Evolutionary conservation across 495 filamentous ascomycete genomes (phyloP), one percentile per base, ranked within the genome.

Genomic region (Penicillium waksmanii): DNA sequence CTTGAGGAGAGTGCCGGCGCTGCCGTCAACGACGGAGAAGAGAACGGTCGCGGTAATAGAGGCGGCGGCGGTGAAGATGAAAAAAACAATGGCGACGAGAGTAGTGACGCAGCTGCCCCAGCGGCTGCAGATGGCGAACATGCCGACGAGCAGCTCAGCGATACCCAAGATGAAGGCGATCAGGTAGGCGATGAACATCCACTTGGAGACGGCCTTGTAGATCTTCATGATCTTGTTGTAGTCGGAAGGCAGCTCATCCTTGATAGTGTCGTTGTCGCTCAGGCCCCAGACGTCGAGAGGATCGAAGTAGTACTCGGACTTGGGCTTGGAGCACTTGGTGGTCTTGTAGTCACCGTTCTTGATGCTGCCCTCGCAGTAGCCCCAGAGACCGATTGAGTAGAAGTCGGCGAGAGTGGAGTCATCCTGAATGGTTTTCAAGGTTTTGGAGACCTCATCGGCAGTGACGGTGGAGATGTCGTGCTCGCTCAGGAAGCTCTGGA

Each of bases 351-450:
- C 63, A 61, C 61, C 70, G 47, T 70, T 79, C 36, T 74, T 82
- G 77, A 87, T 86, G 53, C 80, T 75, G 46, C 85, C 84, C 15
- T 82, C 78, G 80, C 95, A 98, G 84, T 93, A 97, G 69, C 89
- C 89, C 89, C 89, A 96, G 27, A 98, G 80, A 60, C 84, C 84
- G 69, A 97, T 81, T 52, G 85, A 82, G 83, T 98, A 98, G 67
- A 87, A 84, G 72, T 96, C 87, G 53, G 79, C 81, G 44, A 98
- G 78, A 23, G 82, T 79, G 25, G 87, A 78, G 10, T 87, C 78
- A 2, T 69, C 60, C 61, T 78, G 61, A 9, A 76, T 69, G 48
- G 67, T 61, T 48, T 69, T 53, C n/a, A 80, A 58, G 25, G 70
- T 64, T 47, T 67, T 38, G 12, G 66, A 57, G 54, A 80, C 60